Conservation (phyloP, 192 early-diverging fungal genomes). For the Coemansia sp. region DNA sequence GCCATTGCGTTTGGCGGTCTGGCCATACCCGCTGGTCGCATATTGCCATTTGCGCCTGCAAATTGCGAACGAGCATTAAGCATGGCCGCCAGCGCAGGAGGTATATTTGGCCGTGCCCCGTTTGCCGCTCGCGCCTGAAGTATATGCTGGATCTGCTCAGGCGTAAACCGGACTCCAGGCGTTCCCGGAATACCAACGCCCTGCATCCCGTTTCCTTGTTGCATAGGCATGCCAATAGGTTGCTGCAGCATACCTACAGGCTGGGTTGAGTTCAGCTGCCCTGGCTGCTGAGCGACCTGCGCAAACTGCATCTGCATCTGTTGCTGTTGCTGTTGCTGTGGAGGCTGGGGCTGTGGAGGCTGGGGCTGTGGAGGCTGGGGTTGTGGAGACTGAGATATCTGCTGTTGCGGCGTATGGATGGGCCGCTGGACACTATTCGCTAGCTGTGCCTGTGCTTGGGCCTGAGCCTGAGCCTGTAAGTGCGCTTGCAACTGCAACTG, state of each 20-base stretch:
- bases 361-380: too few species aligned
- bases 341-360: slow-evolving; percentile 17
- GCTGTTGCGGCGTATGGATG: slow-evolving; percentile 6
- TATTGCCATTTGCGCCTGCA: slow-evolving; percentile 19
- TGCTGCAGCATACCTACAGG: slow-evolving; percentile 16
- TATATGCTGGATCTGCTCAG: slow-evolving; percentile 46
- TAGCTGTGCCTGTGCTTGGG: slow-evolving; percentile 4
- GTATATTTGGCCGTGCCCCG: slow-evolving; percentile 31
- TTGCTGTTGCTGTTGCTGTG: slow-evolving; percentile 18
- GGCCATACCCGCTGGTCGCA: neutral
- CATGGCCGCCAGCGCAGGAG: slow-evolving; percentile 45
- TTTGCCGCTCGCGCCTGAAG: slow-evolving; percentile 51
- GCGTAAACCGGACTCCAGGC: slow-evolving; percentile 33
- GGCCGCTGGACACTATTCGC: slow-evolving; percentile 8
- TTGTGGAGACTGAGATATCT: slow-evolving; percentile 14
- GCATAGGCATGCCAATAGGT: slow-evolving; percentile 5
- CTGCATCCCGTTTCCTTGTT: slow-evolving; percentile 2
- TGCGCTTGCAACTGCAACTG: slow-evolving; percentile 19
- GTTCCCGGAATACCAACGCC: slow-evolving; percentile 21
- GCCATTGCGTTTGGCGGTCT: slow-evolving; percentile 13
- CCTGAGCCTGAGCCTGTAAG: slow-evolving; percentile 12
- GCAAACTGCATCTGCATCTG: slow-evolving; percentile 20
- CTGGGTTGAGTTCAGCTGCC: slow-evolving; percentile 16
- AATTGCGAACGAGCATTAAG: slow-evolving; percentile 43
- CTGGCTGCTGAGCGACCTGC: slow-evolving; percentile 21